Evolutionary conservation across 805 yeast species (phyloP).

Genomic region (Metschnikowia henanensis): DNA sequence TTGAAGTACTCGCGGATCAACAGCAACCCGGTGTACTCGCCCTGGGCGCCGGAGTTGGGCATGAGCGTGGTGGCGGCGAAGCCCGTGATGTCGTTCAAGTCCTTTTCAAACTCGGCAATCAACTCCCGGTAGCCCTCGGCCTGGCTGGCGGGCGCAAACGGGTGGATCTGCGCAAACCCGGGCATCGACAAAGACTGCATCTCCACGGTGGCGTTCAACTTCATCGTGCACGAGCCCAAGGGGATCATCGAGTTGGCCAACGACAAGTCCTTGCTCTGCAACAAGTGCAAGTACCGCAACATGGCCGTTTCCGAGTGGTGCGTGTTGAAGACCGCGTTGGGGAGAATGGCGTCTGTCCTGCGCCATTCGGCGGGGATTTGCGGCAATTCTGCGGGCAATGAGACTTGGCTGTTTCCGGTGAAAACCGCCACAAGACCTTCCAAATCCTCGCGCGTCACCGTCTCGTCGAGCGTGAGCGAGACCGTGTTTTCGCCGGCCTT

Average conservation of each 20-base stretch:
- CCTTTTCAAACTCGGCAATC: constrained; percentile 74
- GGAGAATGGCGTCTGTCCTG: constrained; percentile 61
- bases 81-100: constrained; percentile 90
- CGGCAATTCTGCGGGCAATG: constrained; percentile 41
- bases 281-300: constrained; percentile 82
- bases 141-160: constrained; percentile 88
- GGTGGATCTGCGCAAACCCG: constrained; percentile 85
- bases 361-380: constrained; percentile 46
- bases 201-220: constrained; percentile 90
- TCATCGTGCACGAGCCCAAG: constrained; percentile 98
- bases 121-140: constrained; percentile 84
- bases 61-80: constrained; percentile 86
- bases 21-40: constrained; percentile 93
- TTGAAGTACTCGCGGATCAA: constrained; percentile 79
- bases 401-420: constrained; percentile 36
- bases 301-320: constrained; percentile 95
- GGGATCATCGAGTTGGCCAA: constrained; percentile 97
- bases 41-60: constrained; percentile 99
- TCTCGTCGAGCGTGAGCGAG: constrained; percentile 89
- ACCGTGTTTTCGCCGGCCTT: constrained; percentile 60
- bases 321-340: constrained; percentile 76
- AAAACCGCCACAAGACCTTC: constrained; percentile 57
- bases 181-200: constrained; percentile 97
- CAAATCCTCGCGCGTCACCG: constrained; percentile 67
- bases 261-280: constrained; percentile 87